Evolutionary conservation across 495 filamentous ascomycete species (phyloP), one percentile per base, ranked within the genome.

Genomic region (Penicillium psychrofluorescens): DNA sequence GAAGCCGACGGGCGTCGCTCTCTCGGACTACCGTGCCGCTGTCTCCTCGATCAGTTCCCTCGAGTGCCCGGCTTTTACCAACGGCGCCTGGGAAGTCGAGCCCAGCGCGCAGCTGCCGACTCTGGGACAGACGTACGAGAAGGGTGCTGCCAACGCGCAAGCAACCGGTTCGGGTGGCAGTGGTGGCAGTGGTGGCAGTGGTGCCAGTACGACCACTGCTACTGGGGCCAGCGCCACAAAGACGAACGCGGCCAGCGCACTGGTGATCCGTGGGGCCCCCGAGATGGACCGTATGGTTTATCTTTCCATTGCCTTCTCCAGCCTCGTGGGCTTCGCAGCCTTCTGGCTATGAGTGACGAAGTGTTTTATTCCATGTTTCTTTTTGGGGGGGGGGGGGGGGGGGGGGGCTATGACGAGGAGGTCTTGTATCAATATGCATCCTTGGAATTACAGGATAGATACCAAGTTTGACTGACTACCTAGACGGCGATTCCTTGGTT

Each of bases 71-170:
- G 59, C 77, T 3, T 83, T 76, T 15, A 90, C 85, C 0, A 49
- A 72, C 1, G 78, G 75, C 39, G 77, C 79, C 36, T 95, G 88
- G 88, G 66, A 77, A 32, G 78, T 92, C 6, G 62, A 86, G 48
- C 81, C 84, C 12, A 78, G 77, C 54, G 74, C 79, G 2, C 61
- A 76, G 7, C 71, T 91, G 9, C 88, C 88, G 0, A 84, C 77
- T 11, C 44, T 95, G 7, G 85, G 83, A 8, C 55, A 67, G 36
- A 58, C 45, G n/a, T 67, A 41, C 44, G 31, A 41, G 36, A 43
- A 41, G 2, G 40, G 41, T 13, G 14, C 2, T n/a, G 16, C 39
- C 33, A 35, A 16, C 9, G 36, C 16, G 6, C 51, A 38, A 10
- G 11, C 41, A 10, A 53, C 48, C 29, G 46, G 43, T 12, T 39